phyloP scores from a whole-genome alignment of 805 yeast genomes.

The Nakazawaea pomicola region DNA sequence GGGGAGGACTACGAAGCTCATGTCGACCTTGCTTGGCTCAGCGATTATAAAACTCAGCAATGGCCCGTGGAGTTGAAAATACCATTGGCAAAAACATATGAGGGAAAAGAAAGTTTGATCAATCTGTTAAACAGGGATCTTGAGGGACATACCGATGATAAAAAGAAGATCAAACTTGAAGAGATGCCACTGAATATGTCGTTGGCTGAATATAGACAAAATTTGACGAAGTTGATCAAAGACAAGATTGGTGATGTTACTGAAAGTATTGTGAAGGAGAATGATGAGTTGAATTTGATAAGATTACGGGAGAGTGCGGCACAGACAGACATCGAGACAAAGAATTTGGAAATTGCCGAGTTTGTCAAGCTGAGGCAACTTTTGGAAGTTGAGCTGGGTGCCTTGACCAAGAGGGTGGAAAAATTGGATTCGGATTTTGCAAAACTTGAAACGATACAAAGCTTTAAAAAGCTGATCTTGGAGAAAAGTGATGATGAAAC shows the following conservation, averaged over 20 bases:
- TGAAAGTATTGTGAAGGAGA: slow-evolving; percentile 18
- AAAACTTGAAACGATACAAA: slow-evolving; percentile 14
- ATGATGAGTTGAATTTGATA: slow-evolving; percentile 19
- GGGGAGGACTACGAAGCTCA: slow-evolving; percentile 10
- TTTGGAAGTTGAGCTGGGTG: slow-evolving; percentile 25
- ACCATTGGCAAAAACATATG: slow-evolving; percentile 14
- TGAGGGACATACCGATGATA: no score
- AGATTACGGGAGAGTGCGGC: slow-evolving; percentile 33
- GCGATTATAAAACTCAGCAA: slow-evolving; percentile 12
- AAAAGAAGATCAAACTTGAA: slow-evolving; percentile 15
- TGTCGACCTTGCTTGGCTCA: slow-evolving; percentile 25
- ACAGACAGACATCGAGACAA: slow-evolving; percentile 34
- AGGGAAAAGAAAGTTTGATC: slow-evolving; percentile 16
- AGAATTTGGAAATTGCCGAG: slow-evolving; percentile 35
- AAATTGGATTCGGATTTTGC: slow-evolving; percentile 26
- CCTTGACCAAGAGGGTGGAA: slow-evolving; percentile 24
- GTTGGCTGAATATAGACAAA: slow-evolving; percentile 26
- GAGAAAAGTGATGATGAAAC: slow-evolving; percentile 10
- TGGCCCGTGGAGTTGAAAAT: slow-evolving; percentile 18
- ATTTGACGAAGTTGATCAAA: slow-evolving; percentile 33
- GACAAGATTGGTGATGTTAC: slow-evolving; percentile 26
- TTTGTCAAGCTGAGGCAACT: slow-evolving; percentile 32
- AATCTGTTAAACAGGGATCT: slow-evolving; percentile 19
- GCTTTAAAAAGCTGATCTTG: slow-evolving; percentile 15
- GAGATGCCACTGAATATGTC: slow-evolving; percentile 8